phyloP scores from a whole-genome alignment of 139 green algal genomes.

The Coelastrella sp. region DNA sequence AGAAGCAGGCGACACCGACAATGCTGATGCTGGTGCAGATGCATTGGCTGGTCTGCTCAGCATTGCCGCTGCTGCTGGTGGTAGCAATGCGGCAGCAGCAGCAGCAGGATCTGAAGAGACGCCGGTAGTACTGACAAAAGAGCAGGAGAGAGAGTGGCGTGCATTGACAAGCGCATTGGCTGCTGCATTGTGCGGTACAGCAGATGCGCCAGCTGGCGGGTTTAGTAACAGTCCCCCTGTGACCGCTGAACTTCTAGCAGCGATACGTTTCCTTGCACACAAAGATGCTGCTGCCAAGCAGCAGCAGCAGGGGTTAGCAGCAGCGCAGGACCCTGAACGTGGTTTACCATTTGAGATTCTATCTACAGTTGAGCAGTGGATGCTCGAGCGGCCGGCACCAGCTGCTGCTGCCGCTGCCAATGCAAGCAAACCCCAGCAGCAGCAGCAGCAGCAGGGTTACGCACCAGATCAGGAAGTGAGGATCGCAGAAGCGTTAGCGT shows the following conservation, averaged over 20 bases:
- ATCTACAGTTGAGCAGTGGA: slow-evolving; percentile 2
- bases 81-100: neutral
- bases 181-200: neutral
- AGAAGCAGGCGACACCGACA: neutral
- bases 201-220: neutral
- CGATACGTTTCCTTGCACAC: neutral
- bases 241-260: neutral
- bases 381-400: neutral
- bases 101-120: neutral
- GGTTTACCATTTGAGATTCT: neutral
- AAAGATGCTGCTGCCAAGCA: neutral
- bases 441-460: neutral
- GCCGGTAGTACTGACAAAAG: neutral
- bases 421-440: neutral
- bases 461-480: neutral
- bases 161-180: neutral
- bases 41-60: slow-evolving; percentile 5
- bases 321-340: neutral
- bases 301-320: neutral
- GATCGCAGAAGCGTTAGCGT: neutral
- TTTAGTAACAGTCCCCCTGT: neutral
- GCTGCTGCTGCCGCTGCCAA: too few species aligned
- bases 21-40: neutral
- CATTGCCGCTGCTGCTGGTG: slow-evolving; percentile 15
- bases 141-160: slow-evolving; percentile 20